Conservation (phyloP, 2,329 filamentous ascomycete genomes). For the Mycosphaerella sp. region DNA sequence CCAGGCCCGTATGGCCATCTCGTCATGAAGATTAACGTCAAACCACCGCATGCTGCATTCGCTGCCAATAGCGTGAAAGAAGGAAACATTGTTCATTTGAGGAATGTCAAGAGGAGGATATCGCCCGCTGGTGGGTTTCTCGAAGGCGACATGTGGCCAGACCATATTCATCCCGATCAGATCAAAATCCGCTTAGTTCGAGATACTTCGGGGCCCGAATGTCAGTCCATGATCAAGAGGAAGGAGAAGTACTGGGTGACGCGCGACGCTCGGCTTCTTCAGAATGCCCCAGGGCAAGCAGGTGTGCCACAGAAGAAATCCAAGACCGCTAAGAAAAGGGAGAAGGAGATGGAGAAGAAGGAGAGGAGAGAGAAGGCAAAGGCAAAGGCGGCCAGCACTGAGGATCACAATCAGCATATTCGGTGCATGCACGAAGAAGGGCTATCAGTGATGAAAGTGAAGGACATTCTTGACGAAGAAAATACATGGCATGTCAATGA, state of each 20-base stretch:
- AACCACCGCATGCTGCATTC: slow-evolving; percentile 57
- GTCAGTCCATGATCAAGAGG: slow-evolving; percentile 55
- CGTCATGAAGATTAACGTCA: slow-evolving; percentile 66
- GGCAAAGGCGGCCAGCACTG: slow-evolving; percentile 19
- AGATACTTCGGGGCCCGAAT: slow-evolving; percentile 29
- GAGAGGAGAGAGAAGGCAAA: no score
- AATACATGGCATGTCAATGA: slow-evolving; percentile 42
- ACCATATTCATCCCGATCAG: slow-evolving; percentile 47
- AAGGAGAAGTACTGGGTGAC: slow-evolving; percentile 53
- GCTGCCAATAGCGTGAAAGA: slow-evolving; percentile 51
- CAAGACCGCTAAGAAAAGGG: slow-evolving; percentile 16
- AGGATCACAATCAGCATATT: slow-evolving; percentile 25
- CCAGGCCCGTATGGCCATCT: slow-evolving; percentile 66
- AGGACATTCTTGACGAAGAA: slow-evolving; percentile 45
- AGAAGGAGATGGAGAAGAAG: slow-evolving; percentile 31
- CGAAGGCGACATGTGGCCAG: slow-evolving; percentile 65
- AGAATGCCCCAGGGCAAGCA: slow-evolving; percentile 6
- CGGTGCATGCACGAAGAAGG: slow-evolving; percentile 40
- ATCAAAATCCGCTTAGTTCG: slow-evolving; percentile 54
- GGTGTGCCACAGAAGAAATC: slow-evolving; percentile 12
- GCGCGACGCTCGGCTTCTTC: slow-evolving; percentile 29
- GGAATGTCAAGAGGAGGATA: slow-evolving; percentile 64
- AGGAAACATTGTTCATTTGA: slow-evolving; percentile 59
- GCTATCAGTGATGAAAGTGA: slow-evolving; percentile 36
- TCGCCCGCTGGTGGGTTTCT: slow-evolving; percentile 41